Base-by-base conservation (phyloP, 2,329 filamentous ascomycete genomes). In the Parasarocladium wereldwijsianum region DNA sequence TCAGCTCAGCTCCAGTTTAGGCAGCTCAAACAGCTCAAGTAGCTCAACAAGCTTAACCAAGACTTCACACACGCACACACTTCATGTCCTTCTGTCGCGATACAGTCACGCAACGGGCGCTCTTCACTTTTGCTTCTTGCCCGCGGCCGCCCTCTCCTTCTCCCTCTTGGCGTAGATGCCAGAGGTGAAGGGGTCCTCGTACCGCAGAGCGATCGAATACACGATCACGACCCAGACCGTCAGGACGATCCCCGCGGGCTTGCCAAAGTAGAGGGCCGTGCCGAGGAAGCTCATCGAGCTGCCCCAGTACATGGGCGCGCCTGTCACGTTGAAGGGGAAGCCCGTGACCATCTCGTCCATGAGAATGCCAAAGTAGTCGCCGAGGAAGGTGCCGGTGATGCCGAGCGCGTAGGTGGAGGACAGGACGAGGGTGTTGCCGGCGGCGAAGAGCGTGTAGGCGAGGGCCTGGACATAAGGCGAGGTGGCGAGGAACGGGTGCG, bases 351-450 rank as follows among this genome's bases (percentile, higher is more conserved):
- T 87, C 42, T 78, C 62, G 50, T 96, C 87, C 85, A 94, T 93
- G 40, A 98, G 66, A 52, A 96, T 94, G 43, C 90, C 90, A 51
- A 96, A 98, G 65, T 98, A 98, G 62, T 98, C 90, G 43, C 90
- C 90, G 20, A 98, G 65, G 52, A 94, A 98, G 21, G 90, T 98
- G 38, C 90, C 90, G 1, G 85, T 94, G 46, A 98, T 73, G 34
- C 90, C 90, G 23, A 98, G 73, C 19, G 76, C 80, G 74, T 76
- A 94, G 58, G 93, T 96, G 36, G 81, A 90, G 19, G 78, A 77
- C 29, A 96, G 45, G 29, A 98, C 90, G 20, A 98, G 72, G 30
- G 79, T 55, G 54, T 93, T 94, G 34, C 90, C 90, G 21, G 60
- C 49, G 17, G 66, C 64, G 43, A 96, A 69, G 32, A 96, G 70